Base-by-base conservation (phyloP, 345 rosid genomes). In the Eucalyptus coolabah region DNA sequence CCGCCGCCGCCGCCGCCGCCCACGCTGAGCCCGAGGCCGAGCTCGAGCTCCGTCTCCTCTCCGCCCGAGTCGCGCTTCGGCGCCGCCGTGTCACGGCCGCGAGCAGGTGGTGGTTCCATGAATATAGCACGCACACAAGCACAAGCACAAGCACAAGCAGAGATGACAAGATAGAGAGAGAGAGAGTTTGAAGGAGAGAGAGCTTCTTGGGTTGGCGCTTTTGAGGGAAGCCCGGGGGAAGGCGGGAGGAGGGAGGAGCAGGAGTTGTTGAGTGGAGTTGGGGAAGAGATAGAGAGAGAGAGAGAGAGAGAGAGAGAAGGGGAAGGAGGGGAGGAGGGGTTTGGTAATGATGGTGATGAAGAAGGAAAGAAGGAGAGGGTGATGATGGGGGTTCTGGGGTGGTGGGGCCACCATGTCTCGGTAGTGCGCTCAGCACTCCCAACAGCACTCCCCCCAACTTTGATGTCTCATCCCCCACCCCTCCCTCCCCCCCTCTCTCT, bases 371-470 rank as follows among this genome's bases (percentile, higher is more conserved):
- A 40, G 85, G 26, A 72, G 82, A 77, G 0, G 91, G 88, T 88
- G 93, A 92, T 93, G 96, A 95, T 95, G 95, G 96, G 96, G 90
- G 90, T 90, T 92, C 94, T 95, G 97, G 95, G 95, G 95, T 77
- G 88, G 87, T 95, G 96, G 98, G 97, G 13, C 96, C 98, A 93
- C 86, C 88, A 67, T 95, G 99, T 96, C 96, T 93, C 91, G 91
- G n/a, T 93, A 96, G 97, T 96, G 98, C 95, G 96, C 95, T 91
- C 87, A 92, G 95, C 97, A 96, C 95, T 94, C 94, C 88, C 83
- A 69, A 90, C 87, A 89, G 13, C 56, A 47, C 50, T 53, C 51
- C 87, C 26, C 82, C 82, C 82, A 72, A 86, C 60, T 86, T 86
- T 86, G 23, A 86, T 86, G 63, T 86, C 90, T 4, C 67, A 16